Percentiles rank a stretch among this genome's conserved stretches.
phyloP scores from a whole-genome alignment of 1,284 basidiomycete genomes.

The Malassezia sp. region DNA sequence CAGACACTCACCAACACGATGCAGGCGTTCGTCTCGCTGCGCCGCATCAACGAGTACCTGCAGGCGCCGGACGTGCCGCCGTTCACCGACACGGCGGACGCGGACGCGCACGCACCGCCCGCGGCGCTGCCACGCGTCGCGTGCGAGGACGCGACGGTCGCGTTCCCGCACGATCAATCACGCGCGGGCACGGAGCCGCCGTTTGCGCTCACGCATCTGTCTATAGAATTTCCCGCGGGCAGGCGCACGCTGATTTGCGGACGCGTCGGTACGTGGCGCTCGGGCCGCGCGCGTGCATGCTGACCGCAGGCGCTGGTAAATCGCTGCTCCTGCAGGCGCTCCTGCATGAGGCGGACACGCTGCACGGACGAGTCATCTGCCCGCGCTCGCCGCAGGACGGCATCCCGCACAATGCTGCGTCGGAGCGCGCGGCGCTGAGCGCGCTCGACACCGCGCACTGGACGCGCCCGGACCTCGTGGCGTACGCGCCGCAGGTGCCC shows the following conservation, averaged over 20 bases:
- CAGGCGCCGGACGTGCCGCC: constrained; percentile 70
- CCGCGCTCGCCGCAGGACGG: constrained; percentile 11
- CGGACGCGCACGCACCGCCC: neutral
- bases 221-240: constrained; percentile 20
- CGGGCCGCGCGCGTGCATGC: too few species aligned
- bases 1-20: constrained; percentile 29
- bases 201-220: constrained; percentile 25
- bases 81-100: constrained; percentile 41
- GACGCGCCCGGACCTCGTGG: constrained; percentile 18
- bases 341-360: constrained; percentile 32
- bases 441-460: constrained; percentile 10
- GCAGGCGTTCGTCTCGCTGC: constrained; percentile 62
- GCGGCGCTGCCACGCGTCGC: constrained; percentile 5
- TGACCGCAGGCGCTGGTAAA: constrained; percentile 39
- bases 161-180: neutral
- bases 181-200: constrained; percentile 1
- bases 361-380: constrained; percentile 19
- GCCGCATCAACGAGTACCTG: constrained; percentile 69
- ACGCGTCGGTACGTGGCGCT: too few species aligned
- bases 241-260: constrained; percentile 35
- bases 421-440: neutral
- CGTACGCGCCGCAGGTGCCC: constrained; percentile 30
- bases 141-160: neutral
- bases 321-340: constrained; percentile 33
- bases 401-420: constrained; percentile 1